phyloP scores from a whole-genome alignment of 1,139 yeast species.

The Nakaseomyces nivariensis region DNA sequence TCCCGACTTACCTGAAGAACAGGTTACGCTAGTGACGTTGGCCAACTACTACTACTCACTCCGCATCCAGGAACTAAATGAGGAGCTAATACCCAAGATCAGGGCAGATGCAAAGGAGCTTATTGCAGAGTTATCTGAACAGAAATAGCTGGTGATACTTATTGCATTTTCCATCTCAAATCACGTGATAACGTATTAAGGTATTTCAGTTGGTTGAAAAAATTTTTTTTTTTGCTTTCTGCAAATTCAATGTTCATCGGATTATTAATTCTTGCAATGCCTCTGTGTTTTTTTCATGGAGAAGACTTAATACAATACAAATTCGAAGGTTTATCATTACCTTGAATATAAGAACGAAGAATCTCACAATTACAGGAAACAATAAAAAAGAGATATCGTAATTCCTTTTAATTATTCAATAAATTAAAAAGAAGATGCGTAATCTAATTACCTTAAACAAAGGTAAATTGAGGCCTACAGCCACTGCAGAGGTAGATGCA shows the following conservation, averaged over 20 bases:
- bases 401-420: too few relatives aligned
- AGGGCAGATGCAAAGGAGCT: conserved; percentile 2
- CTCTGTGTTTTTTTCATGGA: too few relatives aligned
- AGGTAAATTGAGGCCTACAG: conserved; percentile 42
- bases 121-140: neutral
- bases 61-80: conserved; percentile 19
- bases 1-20: conserved; percentile 6
- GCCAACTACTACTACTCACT: conserved; percentile 24
- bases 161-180: too few relatives aligned
- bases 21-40: conserved; percentile 17
- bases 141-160: neutral
- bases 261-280: neutral
- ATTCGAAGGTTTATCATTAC: too few relatives aligned
- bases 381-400: neutral
- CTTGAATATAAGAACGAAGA: too few relatives aligned
- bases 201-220: too few relatives aligned
- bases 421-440: conserved; percentile 34
- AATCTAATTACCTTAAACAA: conserved; percentile 49
- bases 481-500: conserved; percentile 52
- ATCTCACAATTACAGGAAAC: neutral
- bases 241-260: neutral
- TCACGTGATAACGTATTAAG: neutral
- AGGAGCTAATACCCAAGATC: conserved; percentile 20
- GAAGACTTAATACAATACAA: too few relatives aligned
- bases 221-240: too few relatives aligned